Base-by-base conservation (phyloP, 2,329 filamentous ascomycete species). In the Fusarium dlaminii region DNA sequence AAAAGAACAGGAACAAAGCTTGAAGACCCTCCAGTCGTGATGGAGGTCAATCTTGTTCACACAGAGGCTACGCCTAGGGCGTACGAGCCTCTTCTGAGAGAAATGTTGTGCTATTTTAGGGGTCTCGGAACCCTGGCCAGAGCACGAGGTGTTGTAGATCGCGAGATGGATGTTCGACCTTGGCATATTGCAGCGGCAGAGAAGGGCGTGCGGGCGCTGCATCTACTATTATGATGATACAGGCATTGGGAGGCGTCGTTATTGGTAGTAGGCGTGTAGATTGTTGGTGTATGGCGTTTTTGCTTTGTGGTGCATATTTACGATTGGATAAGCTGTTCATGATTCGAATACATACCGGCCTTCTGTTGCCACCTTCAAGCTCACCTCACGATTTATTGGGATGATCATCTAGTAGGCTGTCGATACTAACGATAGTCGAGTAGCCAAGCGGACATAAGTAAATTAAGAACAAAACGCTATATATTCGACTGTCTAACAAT, bases 181-280 rank as follows among this genome's bases (percentile, higher is more conserved):
- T 94, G 93, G 92, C 94, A 96, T 85, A 84, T 96, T 68, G 91
- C 90, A 18, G 91, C 89, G 24, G 93, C 91, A 6, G 88, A 92
- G 81, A 92, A 92, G 82, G 92, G 89, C 5, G 90, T 91, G 8
- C 86, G 89, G 79, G 91, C 88, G 27, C 81, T 96, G 79, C 90
- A 90, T 80, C 84, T 89, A 77, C 82, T 91, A 77, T 88, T 92
- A 87, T 94, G 84, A 87, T 48, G 59, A 61, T 29, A 43, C 22
- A 59, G 51, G 61, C 66, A 71, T 67, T 65, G 64, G 56, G 37
- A 66, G 73, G 74, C 68, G 66, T 76, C 66, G 55, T 70, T 40
- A 20, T 70, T 36, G 42, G 45, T 49, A 52, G 51, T 34, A 37
- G 51, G 70, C 29, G 51, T 39, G 59, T 32, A 63, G 24, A 55